phyloP scores from a whole-genome alignment of 225 moss, liverwort and hornwort species.

The Pleurozium schreberi region DNA sequence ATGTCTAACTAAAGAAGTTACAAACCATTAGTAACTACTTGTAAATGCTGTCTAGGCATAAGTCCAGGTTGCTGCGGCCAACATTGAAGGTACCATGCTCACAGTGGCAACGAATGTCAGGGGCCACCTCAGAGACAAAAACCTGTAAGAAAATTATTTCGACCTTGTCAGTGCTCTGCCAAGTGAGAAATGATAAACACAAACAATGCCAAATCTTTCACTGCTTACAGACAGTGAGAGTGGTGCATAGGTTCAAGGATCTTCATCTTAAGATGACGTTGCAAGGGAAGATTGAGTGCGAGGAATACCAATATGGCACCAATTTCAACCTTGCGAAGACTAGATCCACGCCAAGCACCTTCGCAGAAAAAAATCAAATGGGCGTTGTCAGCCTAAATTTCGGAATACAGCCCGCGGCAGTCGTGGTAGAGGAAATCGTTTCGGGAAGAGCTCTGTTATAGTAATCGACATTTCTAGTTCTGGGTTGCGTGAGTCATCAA shows the following conservation, averaged over 20 bases:
- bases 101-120: constrained; percentile 64
- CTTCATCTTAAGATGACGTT: background rate
- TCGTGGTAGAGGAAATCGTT: background rate
- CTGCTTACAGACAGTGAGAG: background rate
- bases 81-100: constrained; percentile 69
- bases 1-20: background rate
- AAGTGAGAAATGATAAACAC: background rate
- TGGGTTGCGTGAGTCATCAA: background rate
- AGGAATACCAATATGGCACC: constrained; percentile 64
- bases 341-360: constrained; percentile 80
- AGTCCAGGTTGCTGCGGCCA: constrained; percentile 34
- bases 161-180: background rate
- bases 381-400: background rate
- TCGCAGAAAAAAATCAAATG: background rate
- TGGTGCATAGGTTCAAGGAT: background rate
- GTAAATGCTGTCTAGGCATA: background rate
- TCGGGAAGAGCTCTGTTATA: background rate
- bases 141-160: constrained; percentile 37
- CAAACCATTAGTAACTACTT: background rate
- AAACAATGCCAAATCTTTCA: background rate
- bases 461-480: background rate
- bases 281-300: background rate
- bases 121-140: constrained; percentile 63
- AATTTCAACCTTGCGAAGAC: constrained; percentile 61
- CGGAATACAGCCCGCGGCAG: background rate